Percentiles rank a stretch among this genome's conserved stretches.
Conservation (phyloP, 2,329 filamentous ascomycete genomes). For the Dactylellina leptospora region DNA sequence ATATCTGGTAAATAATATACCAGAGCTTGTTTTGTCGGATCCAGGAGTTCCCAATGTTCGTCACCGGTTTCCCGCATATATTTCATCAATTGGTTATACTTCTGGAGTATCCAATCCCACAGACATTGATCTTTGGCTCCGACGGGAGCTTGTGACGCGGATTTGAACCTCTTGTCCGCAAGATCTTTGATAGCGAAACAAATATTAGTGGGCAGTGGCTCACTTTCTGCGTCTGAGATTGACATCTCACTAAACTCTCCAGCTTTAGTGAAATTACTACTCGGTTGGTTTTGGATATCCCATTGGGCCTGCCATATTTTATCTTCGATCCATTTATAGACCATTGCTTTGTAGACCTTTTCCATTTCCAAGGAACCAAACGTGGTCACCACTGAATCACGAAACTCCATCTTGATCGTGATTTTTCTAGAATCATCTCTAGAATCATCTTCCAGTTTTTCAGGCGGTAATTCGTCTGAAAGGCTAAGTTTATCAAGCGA, state of each 20-base stretch:
- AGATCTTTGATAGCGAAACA: constrained; percentile 4
- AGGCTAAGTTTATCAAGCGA: background rate
- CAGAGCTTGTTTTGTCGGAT: constrained; percentile 8
- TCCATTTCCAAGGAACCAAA: constrained; percentile 41
- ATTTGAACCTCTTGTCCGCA: background rate
- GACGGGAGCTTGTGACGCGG: background rate
- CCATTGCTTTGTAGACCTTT: constrained; percentile 6
- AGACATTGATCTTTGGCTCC: background rate
- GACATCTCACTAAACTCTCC: constrained; percentile 2
- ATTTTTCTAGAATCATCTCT: too few species aligned
- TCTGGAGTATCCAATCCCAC: constrained; percentile 34
- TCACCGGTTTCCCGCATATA: constrained; percentile 27
- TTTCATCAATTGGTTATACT: constrained; percentile 6
- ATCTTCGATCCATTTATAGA: constrained; percentile 28
- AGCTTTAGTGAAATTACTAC: background rate
- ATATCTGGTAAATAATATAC: constrained; percentile 35
- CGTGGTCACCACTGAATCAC: background rate
- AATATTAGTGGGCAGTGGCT: constrained; percentile 12
- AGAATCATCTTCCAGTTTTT: too few species aligned
- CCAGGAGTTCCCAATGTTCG: constrained; percentile 14
- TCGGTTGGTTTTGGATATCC: constrained; percentile 3
- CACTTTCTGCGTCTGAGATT: background rate
- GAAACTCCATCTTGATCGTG: background rate
- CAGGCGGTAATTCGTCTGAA: background rate
- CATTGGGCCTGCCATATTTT: constrained; percentile 9